Evolutionary conservation across 148 eudicot genomes (phyloP).

Genomic region (Linanthus parryae): DNA sequence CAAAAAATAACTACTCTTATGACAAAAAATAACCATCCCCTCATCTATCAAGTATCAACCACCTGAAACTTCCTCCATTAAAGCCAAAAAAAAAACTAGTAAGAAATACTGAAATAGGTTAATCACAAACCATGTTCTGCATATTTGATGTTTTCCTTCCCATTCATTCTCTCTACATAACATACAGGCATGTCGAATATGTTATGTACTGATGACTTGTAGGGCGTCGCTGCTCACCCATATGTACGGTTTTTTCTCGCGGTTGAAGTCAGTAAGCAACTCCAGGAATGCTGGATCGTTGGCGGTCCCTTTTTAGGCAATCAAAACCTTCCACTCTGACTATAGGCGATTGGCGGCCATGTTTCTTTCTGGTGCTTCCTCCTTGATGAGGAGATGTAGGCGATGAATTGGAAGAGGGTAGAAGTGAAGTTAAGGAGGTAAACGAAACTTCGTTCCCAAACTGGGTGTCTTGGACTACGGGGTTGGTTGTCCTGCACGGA

Average conservation of each 20-base stretch:
- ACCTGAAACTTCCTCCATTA: too few relatives aligned
- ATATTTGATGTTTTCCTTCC: too few relatives aligned
- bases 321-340: conserved; percentile 69
- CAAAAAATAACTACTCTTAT: neutral
- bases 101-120: too few relatives aligned
- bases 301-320: conserved; percentile 49
- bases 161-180: too few relatives aligned
- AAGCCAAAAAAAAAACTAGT: too few relatives aligned
- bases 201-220: too few relatives aligned
- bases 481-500: conserved; percentile 53
- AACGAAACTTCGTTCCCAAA: conserved; percentile 34
- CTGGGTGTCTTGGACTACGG: conserved; percentile 37
- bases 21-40: neutral
- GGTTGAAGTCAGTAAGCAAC: conserved; percentile 37
- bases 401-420: conserved; percentile 28
- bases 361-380: conserved; percentile 43
- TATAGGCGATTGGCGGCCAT: conserved; percentile 43
- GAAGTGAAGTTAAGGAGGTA: conserved; percentile 28
- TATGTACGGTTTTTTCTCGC: conserved; percentile 37
- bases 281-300: conserved; percentile 43
- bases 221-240: too few relatives aligned
- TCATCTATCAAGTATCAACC: neutral
- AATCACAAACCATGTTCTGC: too few relatives aligned
- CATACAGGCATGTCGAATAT: too few relatives aligned
- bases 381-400: conserved; percentile 33